Evolutionary conservation across 78 protist genomes (phyloP), one percentile per base, ranked within the genome.

Genomic region (Pigoraptor vietnamica): DNA sequence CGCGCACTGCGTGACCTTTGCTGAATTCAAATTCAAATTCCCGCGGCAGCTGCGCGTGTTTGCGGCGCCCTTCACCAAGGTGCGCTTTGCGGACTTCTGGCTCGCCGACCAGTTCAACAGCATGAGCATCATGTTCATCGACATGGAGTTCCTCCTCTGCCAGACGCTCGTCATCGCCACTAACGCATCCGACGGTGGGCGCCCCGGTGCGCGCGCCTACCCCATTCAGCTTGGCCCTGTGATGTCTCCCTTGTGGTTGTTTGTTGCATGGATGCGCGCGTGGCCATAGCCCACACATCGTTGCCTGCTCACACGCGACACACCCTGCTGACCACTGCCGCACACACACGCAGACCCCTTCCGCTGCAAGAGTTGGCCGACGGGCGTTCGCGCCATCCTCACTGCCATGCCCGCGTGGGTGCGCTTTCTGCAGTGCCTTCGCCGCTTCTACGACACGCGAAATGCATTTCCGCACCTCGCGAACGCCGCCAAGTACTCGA

Each of bases 341-440:
- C n/a, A n/a, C n/a, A n/a, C n/a, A n/a, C n/a, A n/a, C n/a, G 67
- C 67, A 48, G 67, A 48, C 67, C 67, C 67, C 67, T 48, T 48
- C 14, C 67, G 67, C 67, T 48, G 67, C 67, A 48, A 48, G 67
- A 14, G 67, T 14, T 48, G 67, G 55, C 32, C 39, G 24, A 14
- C 24, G 23, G 40, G 84, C 32, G 32, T 39, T 24, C 21, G 67
- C 38, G 24, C 38, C 24, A 23, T 86, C 39, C 21, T 91, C 35
- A 24, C 94, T 0, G 93, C 88, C 19, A 37, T 94, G 39, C 95
- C 97, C 0, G 96, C 97, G 23, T 91, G 33, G 32, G 92, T 92
- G 87, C 94, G 97, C 40, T 90, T 94, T 24, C 0, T 94, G n/a
- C 97, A 96, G 40, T 96, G 97, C 79, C 84, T 96, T 19, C 55